Evolutionary conservation across 768 basidiomycete genomes (phyloP), one percentile per base, ranked within the genome.

Genomic region (Suillus placidus): DNA sequence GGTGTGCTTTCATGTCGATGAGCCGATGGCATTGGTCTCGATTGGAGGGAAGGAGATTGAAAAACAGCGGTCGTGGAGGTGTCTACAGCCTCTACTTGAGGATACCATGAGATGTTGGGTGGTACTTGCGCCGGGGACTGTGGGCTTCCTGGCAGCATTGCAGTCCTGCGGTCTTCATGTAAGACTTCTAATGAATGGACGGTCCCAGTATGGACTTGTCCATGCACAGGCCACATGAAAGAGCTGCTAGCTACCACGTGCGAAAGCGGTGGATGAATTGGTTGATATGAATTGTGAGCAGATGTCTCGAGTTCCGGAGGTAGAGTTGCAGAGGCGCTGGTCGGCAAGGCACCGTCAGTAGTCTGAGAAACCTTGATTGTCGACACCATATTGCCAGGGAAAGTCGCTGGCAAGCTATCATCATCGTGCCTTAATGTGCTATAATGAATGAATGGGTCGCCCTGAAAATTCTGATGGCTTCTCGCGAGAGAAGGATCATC

Each of bases 171-270:
- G 54, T 55, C 54, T 55, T 55, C 54, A 55, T 55, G 34, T 2
- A 55, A 55, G 54, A 55, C 54, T 34, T 55, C 54, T 13, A 13
- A 35, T 55, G 54, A 55, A 55, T n/a, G 54, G 32, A 34, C 6
- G 20, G 12, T 55, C 32, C 32, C 32, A 20, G 20, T 55, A 13
- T 55, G 54, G 32, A 55, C 32, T 7, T 32, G 54, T 55, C 54
- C 54, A 55, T 55, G 54, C 54, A 54, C 52, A 32, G 52, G 16
- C 52, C 52, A 54, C 52, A 55, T 20, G 32, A 12, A 12, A 34
- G 54, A 35, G 34, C 34, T 55, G 54, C 54, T 34, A 55, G 54
- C 54, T 34, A n/a, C 20, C 54, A 6, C 32, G 20, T 35, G 54
- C 10, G 54, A 35, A 35, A 18, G 20, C 32, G 54, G 20, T 13